These are phyloP conservation scores for Giardia duodenalis DNA, from an alignment of 208 protist species.

Conservation along the genomic window DNA sequence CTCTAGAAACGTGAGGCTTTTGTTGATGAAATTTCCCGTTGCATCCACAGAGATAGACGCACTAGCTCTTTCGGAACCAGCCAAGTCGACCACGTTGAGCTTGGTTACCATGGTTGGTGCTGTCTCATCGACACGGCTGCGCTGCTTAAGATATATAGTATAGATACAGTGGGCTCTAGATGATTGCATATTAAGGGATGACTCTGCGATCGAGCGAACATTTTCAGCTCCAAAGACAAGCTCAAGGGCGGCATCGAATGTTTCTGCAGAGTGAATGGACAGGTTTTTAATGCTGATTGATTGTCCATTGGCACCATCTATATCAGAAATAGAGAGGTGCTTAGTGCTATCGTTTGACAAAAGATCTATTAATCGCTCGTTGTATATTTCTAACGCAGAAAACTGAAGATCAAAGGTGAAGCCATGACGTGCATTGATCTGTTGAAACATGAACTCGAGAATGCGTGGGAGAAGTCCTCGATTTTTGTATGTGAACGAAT, in stretches of 20 bases:
- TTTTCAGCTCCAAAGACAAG: conserved; percentile 10
- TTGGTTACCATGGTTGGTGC: neutral
- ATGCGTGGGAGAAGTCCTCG: neutral
- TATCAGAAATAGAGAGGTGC: too few relatives aligned
- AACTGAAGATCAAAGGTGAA: conserved; percentile 18
- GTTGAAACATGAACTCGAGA: conserved; percentile 14
- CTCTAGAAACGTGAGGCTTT: neutral
- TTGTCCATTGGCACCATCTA: neutral
- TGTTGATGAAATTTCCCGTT: neutral
- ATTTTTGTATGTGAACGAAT: conserved; percentile 22
- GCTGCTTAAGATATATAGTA: neutral
- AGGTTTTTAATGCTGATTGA: neutral
- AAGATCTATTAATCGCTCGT: conserved; percentile 18
- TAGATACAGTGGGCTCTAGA: conserved; percentile 13
- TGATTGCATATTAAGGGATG: neutral
- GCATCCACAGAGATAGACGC: neutral
- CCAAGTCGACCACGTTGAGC: conserved; percentile 29
- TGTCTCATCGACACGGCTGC: neutral
- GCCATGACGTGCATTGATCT: neutral
- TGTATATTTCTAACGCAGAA: conserved; percentile 13
- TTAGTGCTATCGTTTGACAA: neutral
- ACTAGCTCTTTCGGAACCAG: neutral
- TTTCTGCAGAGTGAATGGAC: neutral
- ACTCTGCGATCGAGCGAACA: neutral
- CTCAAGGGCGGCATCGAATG: neutral